Evolutionary conservation across 805 yeast genomes (phyloP).

Genomic region (Ogataea wickerhamii): DNA sequence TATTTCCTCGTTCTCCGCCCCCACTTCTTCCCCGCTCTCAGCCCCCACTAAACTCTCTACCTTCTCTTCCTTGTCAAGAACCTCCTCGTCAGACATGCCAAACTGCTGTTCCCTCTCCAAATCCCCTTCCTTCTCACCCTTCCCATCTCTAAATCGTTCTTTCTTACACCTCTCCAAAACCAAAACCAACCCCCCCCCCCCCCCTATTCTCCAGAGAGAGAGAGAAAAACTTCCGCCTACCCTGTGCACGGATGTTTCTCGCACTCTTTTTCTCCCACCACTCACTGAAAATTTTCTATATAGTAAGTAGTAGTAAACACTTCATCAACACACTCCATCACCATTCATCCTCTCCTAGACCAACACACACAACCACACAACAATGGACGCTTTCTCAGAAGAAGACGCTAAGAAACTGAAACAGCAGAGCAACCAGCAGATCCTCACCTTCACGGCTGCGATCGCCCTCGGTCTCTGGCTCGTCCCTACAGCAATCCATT

Average conservation of each 20-base stretch:
- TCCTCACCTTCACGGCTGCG: slow-evolving; percentile 56
- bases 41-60: slow-evolving; percentile 3
- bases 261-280: too few relatives aligned
- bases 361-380: too few relatives aligned
- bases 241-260: too few relatives aligned
- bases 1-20: slow-evolving; percentile 4
- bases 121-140: slow-evolving; percentile 1
- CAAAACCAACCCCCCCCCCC: too few relatives aligned
- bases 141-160: too few relatives aligned
- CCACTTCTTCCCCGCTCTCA: slow-evolving; percentile 5
- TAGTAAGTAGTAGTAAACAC: too few relatives aligned
- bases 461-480: slow-evolving; percentile 65
- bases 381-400: slow-evolving; percentile 30
- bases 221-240: too few relatives aligned
- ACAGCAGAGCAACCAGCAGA: slow-evolving; percentile 57
- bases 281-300: too few relatives aligned
- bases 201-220: too few relatives aligned
- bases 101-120: background rate
- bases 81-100: slow-evolving; percentile 3
- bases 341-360: too few relatives aligned
- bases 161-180: too few relatives aligned
- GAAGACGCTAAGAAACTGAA: slow-evolving; percentile 51
- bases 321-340: too few relatives aligned
- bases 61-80: slow-evolving; percentile 1
- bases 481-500: slow-evolving; percentile 53